Conservation (phyloP, 129 eudicot genomes). For the Artemisia annua region DNA sequence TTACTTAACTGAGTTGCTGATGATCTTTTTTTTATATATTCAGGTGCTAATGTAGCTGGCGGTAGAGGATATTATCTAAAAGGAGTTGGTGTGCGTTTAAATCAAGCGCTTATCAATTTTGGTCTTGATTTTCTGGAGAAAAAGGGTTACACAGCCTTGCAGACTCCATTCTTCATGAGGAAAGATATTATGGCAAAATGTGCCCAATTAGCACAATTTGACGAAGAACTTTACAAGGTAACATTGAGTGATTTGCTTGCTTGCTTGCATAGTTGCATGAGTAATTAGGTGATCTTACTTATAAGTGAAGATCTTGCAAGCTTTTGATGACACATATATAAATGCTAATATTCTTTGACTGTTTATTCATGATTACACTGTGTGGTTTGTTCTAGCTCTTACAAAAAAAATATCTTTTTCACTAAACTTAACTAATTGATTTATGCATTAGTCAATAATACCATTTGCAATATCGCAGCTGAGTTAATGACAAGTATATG, state of each 20-base stretch:
- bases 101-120: conserved; percentile 89
- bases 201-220: conserved; percentile 93
- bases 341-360: too few species aligned
- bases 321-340: too few species aligned
- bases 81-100: conserved; percentile 84
- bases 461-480: neutral
- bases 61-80: conserved; percentile 94
- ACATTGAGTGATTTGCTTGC: neutral
- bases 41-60: conserved; percentile 96
- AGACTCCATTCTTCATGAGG: conserved; percentile 92
- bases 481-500: neutral
- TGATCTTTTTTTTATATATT: conserved; percentile 2
- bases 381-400: too few species aligned
- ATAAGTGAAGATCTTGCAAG: too few species aligned
- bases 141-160: conserved; percentile 59
- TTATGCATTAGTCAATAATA: too few species aligned
- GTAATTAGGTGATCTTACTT: too few species aligned
- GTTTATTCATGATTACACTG: too few species aligned
- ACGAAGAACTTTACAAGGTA: conserved; percentile 99
- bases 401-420: too few species aligned
- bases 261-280: too few species aligned
- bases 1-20: neutral
- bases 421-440: too few species aligned
- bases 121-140: conserved; percentile 74
- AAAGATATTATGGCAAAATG: conserved; percentile 92